Conservation (phyloP, 2,329 filamentous ascomycete species). For the Phaeosphaeria sp. region DNA sequence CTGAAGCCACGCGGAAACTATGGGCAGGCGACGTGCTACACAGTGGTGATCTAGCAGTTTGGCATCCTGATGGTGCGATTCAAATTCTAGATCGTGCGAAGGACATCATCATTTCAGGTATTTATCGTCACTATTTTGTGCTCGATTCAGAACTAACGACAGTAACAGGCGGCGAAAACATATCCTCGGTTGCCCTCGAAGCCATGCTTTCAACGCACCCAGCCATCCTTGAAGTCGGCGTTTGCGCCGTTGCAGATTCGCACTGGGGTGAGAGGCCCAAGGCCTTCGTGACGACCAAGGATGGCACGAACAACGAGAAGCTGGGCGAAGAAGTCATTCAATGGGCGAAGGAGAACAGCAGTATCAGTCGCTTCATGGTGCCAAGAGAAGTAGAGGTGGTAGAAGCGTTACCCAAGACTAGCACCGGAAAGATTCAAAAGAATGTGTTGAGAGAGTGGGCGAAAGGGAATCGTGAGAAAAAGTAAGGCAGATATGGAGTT, state of each 20-base stretch:
- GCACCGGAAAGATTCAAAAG: slow-evolving; percentile 96
- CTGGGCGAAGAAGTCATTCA: slow-evolving; percentile 75
- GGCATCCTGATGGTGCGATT: slow-evolving; percentile 87
- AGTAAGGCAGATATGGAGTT: neutral
- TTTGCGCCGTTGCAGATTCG: slow-evolving; percentile 83
- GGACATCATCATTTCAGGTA: slow-evolving; percentile 96
- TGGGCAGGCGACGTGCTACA: slow-evolving; percentile 88
- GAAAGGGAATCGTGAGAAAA: slow-evolving; percentile 54
- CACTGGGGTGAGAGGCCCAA: slow-evolving; percentile 98
- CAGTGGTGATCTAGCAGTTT: slow-evolving; percentile 90
- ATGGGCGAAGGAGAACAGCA: slow-evolving; percentile 83
- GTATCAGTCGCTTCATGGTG: slow-evolving; percentile 91
- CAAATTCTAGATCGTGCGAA: slow-evolving; percentile 95
- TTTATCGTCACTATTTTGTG: slow-evolving; percentile 26
- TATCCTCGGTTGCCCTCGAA: slow-evolving; percentile 91
- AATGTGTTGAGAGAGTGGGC: slow-evolving; percentile 90
- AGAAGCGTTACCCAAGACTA: slow-evolving; percentile 91
- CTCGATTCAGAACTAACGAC: slow-evolving; percentile 2
- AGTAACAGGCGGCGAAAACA: slow-evolving; percentile 87
- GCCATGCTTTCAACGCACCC: slow-evolving; percentile 88
- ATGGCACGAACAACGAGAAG: slow-evolving; percentile 56
- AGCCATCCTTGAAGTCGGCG: slow-evolving; percentile 86
- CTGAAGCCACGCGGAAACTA: slow-evolving; percentile 82
- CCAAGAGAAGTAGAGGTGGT: slow-evolving; percentile 77
- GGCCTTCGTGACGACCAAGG: slow-evolving; percentile 84